Base-by-base conservation (phyloP, 2,329 filamentous ascomycete genomes). In the Trichoderma endophyticum region DNA sequence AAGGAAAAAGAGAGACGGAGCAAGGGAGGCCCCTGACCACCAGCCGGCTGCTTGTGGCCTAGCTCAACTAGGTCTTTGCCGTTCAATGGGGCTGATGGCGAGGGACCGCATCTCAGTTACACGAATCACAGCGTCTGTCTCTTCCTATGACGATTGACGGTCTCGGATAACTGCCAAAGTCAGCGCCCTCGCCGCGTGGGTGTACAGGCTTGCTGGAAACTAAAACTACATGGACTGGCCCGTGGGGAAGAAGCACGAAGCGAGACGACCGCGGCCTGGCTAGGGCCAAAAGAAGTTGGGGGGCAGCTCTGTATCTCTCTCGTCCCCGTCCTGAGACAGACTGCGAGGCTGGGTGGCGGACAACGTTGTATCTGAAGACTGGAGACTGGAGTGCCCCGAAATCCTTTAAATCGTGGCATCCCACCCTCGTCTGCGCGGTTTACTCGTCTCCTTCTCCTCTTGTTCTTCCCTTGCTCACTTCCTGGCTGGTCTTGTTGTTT, bases 391-490 rank as follows among this genome's bases (percentile, higher is more conserved):
- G 60, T 43, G 39, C 60, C 48, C 43, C n/a, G n/a, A 71, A 71
- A 57, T 71, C 36, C 60, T 57, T 71, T 71, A 71, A 63, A 64
- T 71, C 60, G 48, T 51, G 21, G 48, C 60, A 57, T 64, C 68
- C 68, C 68, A 26, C 34, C 60, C 39, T 39, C 39, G 15, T 15
- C 15, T 48, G 43, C 51, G 48, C 15, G 7, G 54, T 43, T 64
- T 70, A 24, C 30, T 39, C 32, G 11, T 70, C 57, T 34, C 39
- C 39, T 60, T 70, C 36, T 48, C 39, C 26, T 43, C 60, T 57
- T 64, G 32, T 43, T 64, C 60, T 43, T 61, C 26, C 21, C 30
- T 70, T 61, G 39, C 32, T 71, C 59, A 56, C 68, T 57, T 51
- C 32, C 32, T 43, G 43, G 56, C 59, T 54, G 43, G 68, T 48